Evolutionary conservation across 2,329 filamentous ascomycete species (phyloP).

Genomic region (Neopestalotiopsis sp.): DNA sequence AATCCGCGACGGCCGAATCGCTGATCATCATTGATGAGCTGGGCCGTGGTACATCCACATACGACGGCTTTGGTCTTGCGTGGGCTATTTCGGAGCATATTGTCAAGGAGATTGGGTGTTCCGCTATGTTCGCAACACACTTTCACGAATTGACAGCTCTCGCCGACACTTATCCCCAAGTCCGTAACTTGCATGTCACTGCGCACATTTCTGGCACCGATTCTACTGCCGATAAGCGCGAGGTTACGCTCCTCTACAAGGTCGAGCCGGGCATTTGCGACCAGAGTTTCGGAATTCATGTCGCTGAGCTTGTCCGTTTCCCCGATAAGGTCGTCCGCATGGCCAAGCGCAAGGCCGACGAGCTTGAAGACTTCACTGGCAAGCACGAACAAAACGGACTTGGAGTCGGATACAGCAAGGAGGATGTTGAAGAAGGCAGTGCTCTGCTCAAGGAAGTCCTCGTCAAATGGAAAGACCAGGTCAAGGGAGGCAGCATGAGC

Average conservation of each 20-base stretch:
- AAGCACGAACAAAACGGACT: conserved; percentile 68
- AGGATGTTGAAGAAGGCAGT: conserved; percentile 90
- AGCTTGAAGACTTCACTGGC: conserved; percentile 91
- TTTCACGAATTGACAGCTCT: conserved; percentile 97
- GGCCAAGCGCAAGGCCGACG: conserved; percentile 98
- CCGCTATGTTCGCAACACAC: conserved; percentile 94
- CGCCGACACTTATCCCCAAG: conserved; percentile 83
- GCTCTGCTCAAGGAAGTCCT: conserved; percentile 83
- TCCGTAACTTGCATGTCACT: conserved; percentile 93
- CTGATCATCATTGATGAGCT: conserved; percentile 99
- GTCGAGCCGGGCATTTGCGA: conserved; percentile 95
- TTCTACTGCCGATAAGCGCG: conserved; percentile 60
- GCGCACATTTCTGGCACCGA: conserved; percentile 77
- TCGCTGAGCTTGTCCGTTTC: conserved; percentile 95
- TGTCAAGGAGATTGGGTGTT: conserved; percentile 91
- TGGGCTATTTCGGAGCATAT: conserved; percentile 99
- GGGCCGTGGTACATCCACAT: conserved; percentile 94
- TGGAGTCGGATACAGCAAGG: conserved; percentile 70
- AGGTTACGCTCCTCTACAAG: conserved; percentile 96
- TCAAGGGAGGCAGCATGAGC: conserved; percentile 63
- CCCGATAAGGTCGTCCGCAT: conserved; percentile 97
- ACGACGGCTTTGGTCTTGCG: conserved; percentile 97
- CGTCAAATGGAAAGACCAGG: conserved; percentile 83
- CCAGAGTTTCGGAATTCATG: conserved; percentile 97
- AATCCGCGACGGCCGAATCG: conserved; percentile 92